Conservation (phyloP, 2,329 filamentous ascomycete genomes). For the Ophiobolus disseminans region DNA sequence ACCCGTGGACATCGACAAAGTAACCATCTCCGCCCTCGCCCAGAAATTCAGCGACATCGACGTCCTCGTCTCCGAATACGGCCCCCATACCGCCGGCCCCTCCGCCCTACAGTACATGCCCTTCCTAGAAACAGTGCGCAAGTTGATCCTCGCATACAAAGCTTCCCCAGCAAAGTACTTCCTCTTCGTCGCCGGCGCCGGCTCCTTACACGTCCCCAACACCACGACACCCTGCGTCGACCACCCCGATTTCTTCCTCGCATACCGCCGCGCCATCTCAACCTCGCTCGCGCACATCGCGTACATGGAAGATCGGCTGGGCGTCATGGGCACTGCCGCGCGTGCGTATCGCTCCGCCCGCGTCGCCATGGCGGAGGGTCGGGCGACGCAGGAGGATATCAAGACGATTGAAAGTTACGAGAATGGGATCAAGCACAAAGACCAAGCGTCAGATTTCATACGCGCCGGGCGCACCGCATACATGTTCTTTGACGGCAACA, state of each 20-base stretch:
- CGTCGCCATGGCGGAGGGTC: constrained; percentile 21
- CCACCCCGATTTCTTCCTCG: constrained; percentile 44
- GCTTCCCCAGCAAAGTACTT: constrained; percentile 36
- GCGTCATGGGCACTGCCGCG: constrained; percentile 34
- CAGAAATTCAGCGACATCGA: constrained; percentile 36
- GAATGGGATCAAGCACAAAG: constrained; percentile 26
- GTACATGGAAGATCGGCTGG: constrained; percentile 46
- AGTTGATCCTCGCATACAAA: constrained; percentile 43
- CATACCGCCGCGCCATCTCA: constrained; percentile 44
- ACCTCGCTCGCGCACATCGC: constrained; percentile 43
- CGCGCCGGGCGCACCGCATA: constrained; percentile 42
- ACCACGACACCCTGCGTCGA: constrained; percentile 33
- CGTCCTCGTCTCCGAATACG: constrained; percentile 44
- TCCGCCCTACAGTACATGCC: constrained; percentile 42
- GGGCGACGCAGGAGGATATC: constrained; percentile 22
- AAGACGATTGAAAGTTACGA: constrained; percentile 33
- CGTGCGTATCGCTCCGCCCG: constrained; percentile 38
- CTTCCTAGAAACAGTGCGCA: constrained; percentile 45
- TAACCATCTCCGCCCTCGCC: constrained; percentile 34
- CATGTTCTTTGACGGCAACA: constrained; percentile 48
- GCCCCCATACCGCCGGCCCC: constrained; percentile 40
- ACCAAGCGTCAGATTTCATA: constrained; percentile 39
- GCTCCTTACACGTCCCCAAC: constrained; percentile 38
- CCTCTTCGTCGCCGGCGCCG: constrained; percentile 46
- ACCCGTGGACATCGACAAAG: constrained; percentile 33